phyloP scores from a whole-genome alignment of 148 eudicot genomes.

The Silene conica region DNA sequence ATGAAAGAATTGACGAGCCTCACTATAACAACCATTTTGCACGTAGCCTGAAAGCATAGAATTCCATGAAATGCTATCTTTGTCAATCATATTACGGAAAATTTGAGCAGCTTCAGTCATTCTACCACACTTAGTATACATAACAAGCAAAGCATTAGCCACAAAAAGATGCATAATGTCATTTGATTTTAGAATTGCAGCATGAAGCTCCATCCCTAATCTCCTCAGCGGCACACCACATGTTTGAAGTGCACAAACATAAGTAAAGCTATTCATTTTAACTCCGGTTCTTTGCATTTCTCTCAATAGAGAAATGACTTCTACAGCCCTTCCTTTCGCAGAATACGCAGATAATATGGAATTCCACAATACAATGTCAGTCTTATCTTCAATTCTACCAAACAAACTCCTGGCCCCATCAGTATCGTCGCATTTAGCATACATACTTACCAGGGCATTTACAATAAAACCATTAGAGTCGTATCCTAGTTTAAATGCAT shows the following conservation, averaged over 20 bases:
- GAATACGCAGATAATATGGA: constrained; percentile 61
- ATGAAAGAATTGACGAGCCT: constrained; percentile 43
- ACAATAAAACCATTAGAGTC: constrained; percentile 52
- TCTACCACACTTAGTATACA: constrained; percentile 62
- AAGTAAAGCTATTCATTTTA: constrained; percentile 58
- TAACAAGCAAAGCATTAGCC: constrained; percentile 75
- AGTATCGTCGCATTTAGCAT: constrained; percentile 53
- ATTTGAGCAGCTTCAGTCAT: constrained; percentile 55
- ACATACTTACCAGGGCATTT: constrained; percentile 70
- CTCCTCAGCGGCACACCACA: constrained; percentile 43
- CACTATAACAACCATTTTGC: constrained; percentile 51
- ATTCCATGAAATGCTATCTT: constrained; percentile 66
- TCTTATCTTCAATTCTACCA: constrained; percentile 35
- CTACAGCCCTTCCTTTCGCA: constrained; percentile 33
- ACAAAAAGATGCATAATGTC: constrained; percentile 47
- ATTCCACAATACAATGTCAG: constrained; percentile 80
- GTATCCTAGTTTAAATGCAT: constrained; percentile 51
- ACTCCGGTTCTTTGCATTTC: constrained; percentile 56
- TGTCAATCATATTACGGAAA: constrained; percentile 39
- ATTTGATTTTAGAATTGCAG: constrained; percentile 42
- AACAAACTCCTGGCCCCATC: constrained; percentile 45
- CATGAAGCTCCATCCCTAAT: constrained; percentile 68
- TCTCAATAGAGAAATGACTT: constrained; percentile 49
- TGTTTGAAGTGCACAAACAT: constrained; percentile 66
- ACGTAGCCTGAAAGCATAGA: constrained; percentile 73